Evolutionary conservation across 345 rosid species (phyloP), one percentile per base, ranked within the genome.

Genomic region (Toxicodendron radicans): DNA sequence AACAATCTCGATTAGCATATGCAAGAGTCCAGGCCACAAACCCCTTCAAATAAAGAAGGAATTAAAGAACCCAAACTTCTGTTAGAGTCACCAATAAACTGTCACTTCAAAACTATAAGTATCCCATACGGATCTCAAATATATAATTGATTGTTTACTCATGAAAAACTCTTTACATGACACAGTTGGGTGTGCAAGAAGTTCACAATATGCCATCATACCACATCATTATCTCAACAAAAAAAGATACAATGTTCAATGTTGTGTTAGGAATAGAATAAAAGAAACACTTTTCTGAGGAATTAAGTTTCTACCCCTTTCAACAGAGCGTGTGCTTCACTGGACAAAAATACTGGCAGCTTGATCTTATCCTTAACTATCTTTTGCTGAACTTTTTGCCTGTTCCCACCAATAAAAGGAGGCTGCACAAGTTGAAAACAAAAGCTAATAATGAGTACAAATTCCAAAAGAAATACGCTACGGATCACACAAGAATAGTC

Each of bases 301-400:
- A 46, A 52, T 70, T 14, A 32, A 71, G 52, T 20, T 56, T 62
- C 83, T 83, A 92, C 97, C 89, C 93, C 95, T 85, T 92, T 94
- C 75, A 94, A 73, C 60, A 94, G 63, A 18, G 95, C 82, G 79
- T 87, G 97, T 32, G 91, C 99, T 86, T 92, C 99, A 56, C 78
- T 85, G 16, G 97, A 70, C 78, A 92, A 84, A 79, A 79, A 95
- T 24, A 73, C 60, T 0, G 95, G 97, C 64, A 95, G 86, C 85
- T 90, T 91, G 59, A 91, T 78, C 84, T 86, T 95, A 56, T 93
- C 98, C 84, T 87, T 95, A 0, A 93, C 85, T 35, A 95, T 90
- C 85, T 89, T 92, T 77, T 85, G 83, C 81, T 92, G 98, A 79
- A 92, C 79, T 81, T 86, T 92, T 27, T 60, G 80, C 59, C 88